These are phyloP conservation scores for Myxozyma monticola DNA, from an alignment of 805 yeast species.

Conservation along the genomic window DNA sequence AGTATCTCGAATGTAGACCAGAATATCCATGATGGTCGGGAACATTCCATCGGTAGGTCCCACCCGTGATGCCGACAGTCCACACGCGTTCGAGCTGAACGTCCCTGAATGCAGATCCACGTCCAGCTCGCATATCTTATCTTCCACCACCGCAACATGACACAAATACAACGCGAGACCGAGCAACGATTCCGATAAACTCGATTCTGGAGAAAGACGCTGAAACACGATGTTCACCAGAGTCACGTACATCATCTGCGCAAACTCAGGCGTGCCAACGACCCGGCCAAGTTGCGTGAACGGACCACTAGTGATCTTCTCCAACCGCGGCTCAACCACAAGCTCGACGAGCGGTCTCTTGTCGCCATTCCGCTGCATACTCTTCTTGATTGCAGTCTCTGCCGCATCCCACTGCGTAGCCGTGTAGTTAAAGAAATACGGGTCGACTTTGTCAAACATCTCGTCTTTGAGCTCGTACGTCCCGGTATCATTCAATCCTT, in stretches of 20 bases:
- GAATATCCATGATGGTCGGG: constrained; percentile 21
- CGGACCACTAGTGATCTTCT: constrained; percentile 36
- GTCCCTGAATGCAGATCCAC: constrained; percentile 7
- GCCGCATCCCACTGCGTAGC: constrained; percentile 84
- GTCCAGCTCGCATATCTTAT: constrained; percentile 38
- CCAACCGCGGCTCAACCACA: constrained; percentile 56
- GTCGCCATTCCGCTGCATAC: constrained; percentile 45
- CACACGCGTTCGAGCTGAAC: constrained; percentile 19
- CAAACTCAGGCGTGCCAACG: constrained; percentile 32
- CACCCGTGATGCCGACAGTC: constrained; percentile 3
- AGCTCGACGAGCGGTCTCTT: constrained; percentile 49
- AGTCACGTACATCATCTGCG: constrained; percentile 27
- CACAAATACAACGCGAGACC: constrained; percentile 64
- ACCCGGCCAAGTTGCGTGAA: constrained; percentile 35
- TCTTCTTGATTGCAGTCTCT: constrained; percentile 57
- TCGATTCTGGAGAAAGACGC: constrained; percentile 10
- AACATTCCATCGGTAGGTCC: constrained; percentile 15
- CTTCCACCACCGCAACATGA: constrained; percentile 57
- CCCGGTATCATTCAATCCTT: constrained; percentile 59
- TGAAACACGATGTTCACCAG: constrained; percentile 13
- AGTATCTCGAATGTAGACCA: constrained; percentile 6
- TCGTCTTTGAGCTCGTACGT: constrained; percentile 65
- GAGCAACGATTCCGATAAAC: constrained; percentile 57
- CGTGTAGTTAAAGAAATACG: constrained; percentile 76
- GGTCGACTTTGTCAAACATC: constrained; percentile 60